A percentile compares a stretch with the other conserved stretches of the same genome.
phyloP scores from a whole-genome alignment of 352 stramenopile species.

The Globisporangium lucens region DNA sequence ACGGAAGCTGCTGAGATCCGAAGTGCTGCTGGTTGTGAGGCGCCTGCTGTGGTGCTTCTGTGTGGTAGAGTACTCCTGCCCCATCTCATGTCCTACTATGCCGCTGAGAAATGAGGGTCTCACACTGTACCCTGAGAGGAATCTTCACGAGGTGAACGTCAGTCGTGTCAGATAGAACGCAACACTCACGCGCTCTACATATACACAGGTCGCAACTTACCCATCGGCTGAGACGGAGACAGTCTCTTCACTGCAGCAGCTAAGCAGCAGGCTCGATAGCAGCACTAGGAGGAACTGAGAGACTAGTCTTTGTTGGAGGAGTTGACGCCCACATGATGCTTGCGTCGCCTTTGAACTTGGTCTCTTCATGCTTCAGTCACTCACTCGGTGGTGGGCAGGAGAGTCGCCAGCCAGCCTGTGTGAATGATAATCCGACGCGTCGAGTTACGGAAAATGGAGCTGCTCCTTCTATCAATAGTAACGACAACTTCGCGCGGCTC shows the following conservation, averaged over 20 bases:
- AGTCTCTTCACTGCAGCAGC: too few species aligned
- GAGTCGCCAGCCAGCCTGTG: not conserved
- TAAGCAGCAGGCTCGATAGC: not conserved
- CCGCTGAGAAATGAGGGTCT: not conserved
- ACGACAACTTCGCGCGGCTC: too few species aligned
- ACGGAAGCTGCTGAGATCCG: slow-evolving; percentile 36
- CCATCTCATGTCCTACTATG: too few species aligned
- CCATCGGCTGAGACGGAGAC: slow-evolving; percentile 1
- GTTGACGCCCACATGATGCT: not conserved
- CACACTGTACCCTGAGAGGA: not conserved
- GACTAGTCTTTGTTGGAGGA: too few species aligned
- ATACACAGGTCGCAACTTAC: not conserved
- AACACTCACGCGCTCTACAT: not conserved
- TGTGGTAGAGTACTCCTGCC: too few species aligned
- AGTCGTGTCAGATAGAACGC: not conserved
- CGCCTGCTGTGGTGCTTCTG: not conserved
- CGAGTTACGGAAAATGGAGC: not conserved
- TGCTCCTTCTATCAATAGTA: too few species aligned
- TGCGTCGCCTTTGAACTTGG: not conserved
- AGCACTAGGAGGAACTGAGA: not conserved
- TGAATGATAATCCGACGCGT: not conserved
- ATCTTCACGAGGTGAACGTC: not conserved
- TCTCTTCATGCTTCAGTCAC: not conserved
- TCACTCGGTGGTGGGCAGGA: not conserved
- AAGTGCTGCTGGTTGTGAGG: not conserved